Percentiles rank a stretch among this genome's conserved stretches.
phyloP scores from a whole-genome alignment of 768 basidiomycete genomes.

The Tylopilus intermedius region DNA sequence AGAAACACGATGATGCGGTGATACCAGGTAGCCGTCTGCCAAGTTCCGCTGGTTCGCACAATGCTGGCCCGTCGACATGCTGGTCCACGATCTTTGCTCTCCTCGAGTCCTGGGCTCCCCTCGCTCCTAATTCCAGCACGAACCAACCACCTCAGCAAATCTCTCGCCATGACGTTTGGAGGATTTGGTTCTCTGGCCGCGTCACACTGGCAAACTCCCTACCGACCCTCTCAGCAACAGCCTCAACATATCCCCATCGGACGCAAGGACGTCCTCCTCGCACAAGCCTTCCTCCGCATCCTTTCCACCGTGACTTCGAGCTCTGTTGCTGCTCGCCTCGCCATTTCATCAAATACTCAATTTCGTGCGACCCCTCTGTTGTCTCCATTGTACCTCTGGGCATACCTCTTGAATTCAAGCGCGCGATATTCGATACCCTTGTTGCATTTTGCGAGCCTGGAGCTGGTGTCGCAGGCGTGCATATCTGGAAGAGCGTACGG shows the following conservation, averaged over 20 bases:
- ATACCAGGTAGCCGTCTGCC: constrained; percentile 56
- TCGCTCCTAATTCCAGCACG: constrained; percentile 42
- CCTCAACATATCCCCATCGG: constrained; percentile 43
- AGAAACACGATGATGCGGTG: no score
- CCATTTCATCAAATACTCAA: constrained; percentile 69
- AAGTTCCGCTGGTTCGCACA: constrained; percentile 30
- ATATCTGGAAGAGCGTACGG: constrained; percentile 83
- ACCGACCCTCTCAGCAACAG: constrained; percentile 32
- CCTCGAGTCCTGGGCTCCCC: constrained; percentile 68
- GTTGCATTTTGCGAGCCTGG: constrained; percentile 82
- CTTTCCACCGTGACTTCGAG: constrained; percentile 68
- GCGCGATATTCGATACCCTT: constrained; percentile 74
- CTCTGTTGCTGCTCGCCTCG: constrained; percentile 74
- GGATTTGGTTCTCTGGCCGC: constrained; percentile 13
- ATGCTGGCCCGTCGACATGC: constrained; percentile 56
- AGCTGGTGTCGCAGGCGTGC: constrained; percentile 64
- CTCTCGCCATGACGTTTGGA: no score
- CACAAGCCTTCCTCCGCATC: constrained; percentile 76
- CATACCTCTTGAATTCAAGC: constrained; percentile 88
- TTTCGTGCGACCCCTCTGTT: constrained; percentile 76
- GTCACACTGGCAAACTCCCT: constrained; percentile 16
- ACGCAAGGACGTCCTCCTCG: constrained; percentile 72
- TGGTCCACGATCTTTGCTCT: constrained; percentile 75
- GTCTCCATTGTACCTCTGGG: constrained; percentile 73
- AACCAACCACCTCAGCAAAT: no score